Evolutionary conservation across 176 grass and related monocot genomes (phyloP), one percentile per base, ranked within the genome.

Genomic region (Avena sativa): DNA sequence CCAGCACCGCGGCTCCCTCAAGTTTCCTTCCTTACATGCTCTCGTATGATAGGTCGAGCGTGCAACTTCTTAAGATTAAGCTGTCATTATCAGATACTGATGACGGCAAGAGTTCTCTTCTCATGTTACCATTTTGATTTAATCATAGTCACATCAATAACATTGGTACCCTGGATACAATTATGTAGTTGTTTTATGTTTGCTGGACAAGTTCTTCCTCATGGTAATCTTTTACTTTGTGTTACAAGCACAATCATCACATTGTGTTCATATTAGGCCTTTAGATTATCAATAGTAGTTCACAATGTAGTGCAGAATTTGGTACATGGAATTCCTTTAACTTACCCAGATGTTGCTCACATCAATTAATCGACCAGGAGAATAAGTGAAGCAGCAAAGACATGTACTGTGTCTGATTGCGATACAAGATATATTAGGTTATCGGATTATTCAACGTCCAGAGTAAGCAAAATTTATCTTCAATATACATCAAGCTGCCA

Each of bases 11-110:
- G 1, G 82, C 74, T 62, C 89, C 89, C n/a, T 65, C 78, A 17
- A 91, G 85, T 80, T 79, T 94, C 79, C 90, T 99, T 36, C 90
- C 90, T 71, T 96, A 96, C 78, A 93, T 96, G 92, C 67, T 84
- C 6, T 94, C 94, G 9, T 96, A 96, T 43, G 94, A 99, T 23
- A 79, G 87, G 87, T 94, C 85, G 9, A 94, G 83, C 21, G 92
- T 99, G 5, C 94, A 89, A 74, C 94, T 96, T 83, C 92, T 96
- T 85, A 79, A 60, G 75, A 23, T 96, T 83, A 76, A 80, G 16
- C 20, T 40, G 17, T 71, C 10, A 11, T 70, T 70, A 9, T 81
- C 76, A 34, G 73, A 44, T 49, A 60, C 14, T 30, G 23, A 19
- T 2, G 19, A 52, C 6, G 0, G 3, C 11, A 64, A 11, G 6